phyloP scores from a whole-genome alignment of 2,329 filamentous ascomycete species.

The Cladosporium austrohemisphaericum region DNA sequence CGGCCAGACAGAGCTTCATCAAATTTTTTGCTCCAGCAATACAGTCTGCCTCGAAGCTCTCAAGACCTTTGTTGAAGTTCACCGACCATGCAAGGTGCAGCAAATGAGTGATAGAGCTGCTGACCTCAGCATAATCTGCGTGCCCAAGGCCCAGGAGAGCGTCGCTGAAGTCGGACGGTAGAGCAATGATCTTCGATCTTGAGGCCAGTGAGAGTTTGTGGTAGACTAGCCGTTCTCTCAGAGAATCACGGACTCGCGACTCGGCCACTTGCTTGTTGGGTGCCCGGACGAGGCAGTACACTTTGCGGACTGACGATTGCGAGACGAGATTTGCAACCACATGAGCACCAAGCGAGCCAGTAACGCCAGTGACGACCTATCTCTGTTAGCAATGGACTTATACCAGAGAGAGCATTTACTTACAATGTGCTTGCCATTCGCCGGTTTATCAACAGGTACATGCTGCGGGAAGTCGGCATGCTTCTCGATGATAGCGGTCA shows the following conservation, averaged over 20 bases:
- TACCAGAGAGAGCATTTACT: constrained; percentile 10
- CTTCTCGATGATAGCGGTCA: constrained; percentile 43
- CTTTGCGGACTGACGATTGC: constrained; percentile 24
- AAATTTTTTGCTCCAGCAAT: constrained; percentile 7
- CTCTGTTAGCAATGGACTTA: not conserved
- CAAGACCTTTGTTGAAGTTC: constrained; percentile 36
- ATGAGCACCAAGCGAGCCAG: constrained; percentile 36
- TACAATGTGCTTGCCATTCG: constrained; percentile 24
- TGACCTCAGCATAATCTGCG: constrained; percentile 23
- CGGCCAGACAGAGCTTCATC: constrained; percentile 25
- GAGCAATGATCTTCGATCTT: constrained; percentile 27
- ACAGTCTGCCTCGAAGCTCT: constrained; percentile 31
- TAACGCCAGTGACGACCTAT: constrained; percentile 34
- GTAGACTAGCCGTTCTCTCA: constrained; percentile 35
- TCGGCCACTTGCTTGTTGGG: constrained; percentile 28
- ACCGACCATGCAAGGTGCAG: constrained; percentile 40
- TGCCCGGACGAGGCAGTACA: constrained; percentile 46
- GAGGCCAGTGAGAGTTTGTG: constrained; percentile 25
- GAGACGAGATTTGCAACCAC: constrained; percentile 30
- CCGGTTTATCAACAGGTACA: constrained; percentile 16
- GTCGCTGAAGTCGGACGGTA: constrained; percentile 25
- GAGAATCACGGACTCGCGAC: constrained; percentile 34
- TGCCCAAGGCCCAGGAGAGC: constrained; percentile 26
- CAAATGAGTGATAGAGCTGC: constrained; percentile 26
- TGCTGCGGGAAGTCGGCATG: constrained; percentile 36